phyloP scores from a whole-genome alignment of 495 filamentous ascomycete species.

The Penicillium maclennaniae region DNA sequence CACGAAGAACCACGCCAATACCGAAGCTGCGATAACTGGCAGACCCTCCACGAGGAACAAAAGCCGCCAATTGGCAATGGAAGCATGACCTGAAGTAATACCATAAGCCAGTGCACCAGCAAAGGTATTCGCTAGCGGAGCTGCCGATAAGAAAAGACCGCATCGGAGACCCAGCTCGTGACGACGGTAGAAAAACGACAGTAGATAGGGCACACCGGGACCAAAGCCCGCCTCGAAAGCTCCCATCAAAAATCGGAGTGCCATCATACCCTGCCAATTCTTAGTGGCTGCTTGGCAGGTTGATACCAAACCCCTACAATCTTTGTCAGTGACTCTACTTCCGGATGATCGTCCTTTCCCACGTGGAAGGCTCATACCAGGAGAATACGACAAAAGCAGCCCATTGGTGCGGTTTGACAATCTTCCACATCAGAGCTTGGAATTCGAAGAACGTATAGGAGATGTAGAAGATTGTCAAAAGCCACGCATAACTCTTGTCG shows the following conservation, averaged over 20 bases:
- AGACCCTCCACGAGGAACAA: conserved; percentile 82
- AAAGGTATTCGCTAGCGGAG: conserved; percentile 78
- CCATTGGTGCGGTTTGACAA: conserved; percentile 56
- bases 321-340: conserved; percentile 1
- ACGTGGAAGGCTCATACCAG: conserved; percentile 35
- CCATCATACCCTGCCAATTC: conserved; percentile 64
- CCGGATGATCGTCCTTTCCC: conserved; percentile 1
- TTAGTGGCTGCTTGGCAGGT: conserved; percentile 57
- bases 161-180: conserved; percentile 72
- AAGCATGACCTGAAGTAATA: conserved; percentile 67
- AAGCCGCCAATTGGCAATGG: conserved; percentile 71
- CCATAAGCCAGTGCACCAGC: conserved; percentile 79
- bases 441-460: conserved; percentile 62
- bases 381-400: conserved; percentile 43
- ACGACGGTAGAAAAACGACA: conserved; percentile 81
- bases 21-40: conserved; percentile 63
- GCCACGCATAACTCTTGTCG: conserved; percentile 59
- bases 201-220: conserved; percentile 65
- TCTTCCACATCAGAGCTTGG: conserved; percentile 67
- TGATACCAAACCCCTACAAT: conserved; percentile 51
- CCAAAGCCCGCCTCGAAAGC: conserved; percentile 64
- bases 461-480: conserved; percentile 76
- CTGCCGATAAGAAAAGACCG: conserved; percentile 73
- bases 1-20: conserved; percentile 62
- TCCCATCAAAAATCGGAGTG: conserved; percentile 63